Conservation (phyloP, 2,329 filamentous ascomycete species). For the Kalmusia sp. region DNA sequence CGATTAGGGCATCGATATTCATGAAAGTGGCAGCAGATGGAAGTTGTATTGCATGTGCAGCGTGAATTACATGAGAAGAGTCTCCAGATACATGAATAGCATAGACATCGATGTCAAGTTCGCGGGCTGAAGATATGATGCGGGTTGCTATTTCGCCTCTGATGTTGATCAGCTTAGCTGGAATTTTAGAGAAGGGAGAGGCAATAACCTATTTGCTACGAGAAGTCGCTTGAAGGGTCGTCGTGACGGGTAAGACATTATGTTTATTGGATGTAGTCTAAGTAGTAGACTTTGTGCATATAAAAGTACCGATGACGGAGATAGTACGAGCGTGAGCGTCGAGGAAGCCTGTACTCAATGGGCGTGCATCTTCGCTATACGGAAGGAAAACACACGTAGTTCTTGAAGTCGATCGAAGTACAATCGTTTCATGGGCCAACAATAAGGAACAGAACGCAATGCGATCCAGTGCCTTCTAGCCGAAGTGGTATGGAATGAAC, state of each 20-base stretch:
- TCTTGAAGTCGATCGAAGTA: not conserved
- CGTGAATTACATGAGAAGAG: slow-evolving; percentile 60
- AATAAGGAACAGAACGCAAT: not conserved
- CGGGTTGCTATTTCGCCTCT: slow-evolving; percentile 71
- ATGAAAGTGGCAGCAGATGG: slow-evolving; percentile 61
- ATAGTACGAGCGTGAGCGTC: too few relatives aligned
- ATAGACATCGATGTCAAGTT: slow-evolving; percentile 64
- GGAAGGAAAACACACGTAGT: too few relatives aligned
- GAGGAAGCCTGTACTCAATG: too few relatives aligned
- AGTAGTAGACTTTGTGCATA: too few relatives aligned
- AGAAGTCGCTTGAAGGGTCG: slow-evolving; percentile 58
- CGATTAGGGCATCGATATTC: slow-evolving; percentile 57
- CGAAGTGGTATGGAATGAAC: slow-evolving; percentile 6
- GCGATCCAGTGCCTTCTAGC: not conserved
- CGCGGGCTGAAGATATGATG: slow-evolving; percentile 65
- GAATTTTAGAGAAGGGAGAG: not conserved
- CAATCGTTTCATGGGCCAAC: not conserved
- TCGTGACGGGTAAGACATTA: slow-evolving; percentile 32
- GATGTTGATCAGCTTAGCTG: slow-evolving; percentile 1
- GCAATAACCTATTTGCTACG: slow-evolving; percentile 59
- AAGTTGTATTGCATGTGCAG: slow-evolving; percentile 59
- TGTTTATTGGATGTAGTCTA: not conserved
- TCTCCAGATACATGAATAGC: slow-evolving; percentile 64
- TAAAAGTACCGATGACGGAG: too few relatives aligned
- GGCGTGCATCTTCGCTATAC: too few relatives aligned